Percentiles rank a stretch among this genome's conserved stretches.
phyloP scores from a whole-genome alignment of 2,329 filamentous ascomycete species.

The Dothistroma pini region DNA sequence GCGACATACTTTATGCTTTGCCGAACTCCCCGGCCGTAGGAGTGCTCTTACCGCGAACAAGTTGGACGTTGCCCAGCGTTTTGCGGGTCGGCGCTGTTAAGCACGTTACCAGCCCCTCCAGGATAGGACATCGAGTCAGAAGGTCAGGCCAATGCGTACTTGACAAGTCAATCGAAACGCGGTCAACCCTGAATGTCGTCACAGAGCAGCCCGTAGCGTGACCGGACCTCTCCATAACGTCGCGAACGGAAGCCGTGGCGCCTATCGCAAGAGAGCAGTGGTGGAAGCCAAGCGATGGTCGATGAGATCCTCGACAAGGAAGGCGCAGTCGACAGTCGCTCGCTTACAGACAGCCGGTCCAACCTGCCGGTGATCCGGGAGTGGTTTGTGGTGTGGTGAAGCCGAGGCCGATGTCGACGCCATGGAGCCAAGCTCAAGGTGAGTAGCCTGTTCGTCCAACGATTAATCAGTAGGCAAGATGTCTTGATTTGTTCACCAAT shows the following conservation, averaged over 20 bases:
- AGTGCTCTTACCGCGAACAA: no score
- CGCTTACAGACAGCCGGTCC: neutral
- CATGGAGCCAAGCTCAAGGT: neutral
- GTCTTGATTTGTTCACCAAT: neutral
- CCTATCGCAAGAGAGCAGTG: neutral
- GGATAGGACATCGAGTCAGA: neutral
- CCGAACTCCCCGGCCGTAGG: no score
- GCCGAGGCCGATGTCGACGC: neutral
- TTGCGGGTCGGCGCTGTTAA: neutral
- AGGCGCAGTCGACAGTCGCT: neutral
- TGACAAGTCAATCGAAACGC: neutral
- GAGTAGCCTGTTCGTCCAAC: neutral
- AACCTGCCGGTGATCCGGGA: neutral
- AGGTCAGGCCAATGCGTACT: neutral
- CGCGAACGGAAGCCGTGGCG: neutral
- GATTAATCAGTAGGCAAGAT: neutral
- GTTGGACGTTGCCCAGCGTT: no score
- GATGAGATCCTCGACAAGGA: neutral
- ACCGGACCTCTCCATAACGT: neutral
- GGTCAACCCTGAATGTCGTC: neutral
- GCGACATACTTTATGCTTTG: no score
- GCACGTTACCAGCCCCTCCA: neutral
- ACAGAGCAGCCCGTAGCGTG: neutral
- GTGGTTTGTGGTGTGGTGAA: neutral
- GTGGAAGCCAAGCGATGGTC: neutral